These are phyloP conservation scores for Gynochthodes officinalis DNA, from an alignment of 257 asterid genomes.

Conservation along the genomic window DNA sequence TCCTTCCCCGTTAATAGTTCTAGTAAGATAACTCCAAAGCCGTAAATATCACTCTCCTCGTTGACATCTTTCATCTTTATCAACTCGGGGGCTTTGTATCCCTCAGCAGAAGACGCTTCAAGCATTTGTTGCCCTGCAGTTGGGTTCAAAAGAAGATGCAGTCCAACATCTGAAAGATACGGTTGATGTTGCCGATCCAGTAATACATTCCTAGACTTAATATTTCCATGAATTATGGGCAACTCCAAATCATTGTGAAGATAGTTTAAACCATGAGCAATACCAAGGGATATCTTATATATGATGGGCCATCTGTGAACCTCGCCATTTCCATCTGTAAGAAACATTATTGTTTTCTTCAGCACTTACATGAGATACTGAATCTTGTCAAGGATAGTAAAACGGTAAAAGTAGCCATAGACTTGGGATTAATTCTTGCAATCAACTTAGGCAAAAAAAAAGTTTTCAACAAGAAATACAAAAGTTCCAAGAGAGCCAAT, in stretches of 20 bases:
- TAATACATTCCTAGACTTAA: constrained; percentile 68
- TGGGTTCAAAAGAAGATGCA: constrained; percentile 63
- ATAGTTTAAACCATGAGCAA: constrained; percentile 57
- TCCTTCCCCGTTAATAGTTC: constrained; percentile 73
- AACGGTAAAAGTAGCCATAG: not conserved
- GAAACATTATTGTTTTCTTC: constrained; percentile 11
- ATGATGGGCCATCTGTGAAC: constrained; percentile 68
- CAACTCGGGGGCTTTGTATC: constrained; percentile 79
- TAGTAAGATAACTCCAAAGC: constrained; percentile 73
- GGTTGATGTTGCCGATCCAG: constrained; percentile 57
- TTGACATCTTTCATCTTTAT: constrained; percentile 70
- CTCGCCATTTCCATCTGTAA: constrained; percentile 59
- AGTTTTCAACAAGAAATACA: not conserved
- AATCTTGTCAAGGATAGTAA: not conserved
- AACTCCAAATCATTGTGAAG: constrained; percentile 54
- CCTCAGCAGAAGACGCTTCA: constrained; percentile 62
- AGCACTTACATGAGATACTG: not conserved
- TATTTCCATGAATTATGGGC: constrained; percentile 82
- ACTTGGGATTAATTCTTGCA: not conserved
- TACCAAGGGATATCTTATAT: constrained; percentile 60
- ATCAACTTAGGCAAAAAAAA: not conserved
- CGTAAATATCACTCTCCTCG: constrained; percentile 64
- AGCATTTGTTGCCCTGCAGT: constrained; percentile 69
- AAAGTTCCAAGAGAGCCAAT: not conserved
- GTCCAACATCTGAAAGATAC: constrained; percentile 67